Evolutionary conservation across 1,139 yeast species (phyloP), one percentile per base, ranked within the genome.

Genomic region (Taiozyma onychis): DNA sequence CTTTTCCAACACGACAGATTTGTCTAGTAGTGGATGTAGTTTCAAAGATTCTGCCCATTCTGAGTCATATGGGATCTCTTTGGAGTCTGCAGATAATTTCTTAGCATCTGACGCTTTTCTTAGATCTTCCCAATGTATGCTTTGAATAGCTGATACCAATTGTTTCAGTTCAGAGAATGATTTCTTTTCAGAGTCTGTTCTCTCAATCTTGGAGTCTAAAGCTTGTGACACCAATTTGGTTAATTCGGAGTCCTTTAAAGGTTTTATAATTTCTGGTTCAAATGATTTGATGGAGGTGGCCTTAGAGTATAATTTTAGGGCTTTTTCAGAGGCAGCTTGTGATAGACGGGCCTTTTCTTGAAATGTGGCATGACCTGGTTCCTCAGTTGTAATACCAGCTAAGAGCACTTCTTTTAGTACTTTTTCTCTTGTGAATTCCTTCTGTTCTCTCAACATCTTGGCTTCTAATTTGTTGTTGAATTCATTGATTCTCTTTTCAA

Each of bases 31-130:
- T 16, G 73, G 71, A 59, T 81, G 85, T 49, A 63, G 69, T 44
- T 65, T 69, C 54, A 87, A 71, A n/a, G 73, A 71, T 44, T 75
- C 67, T 24, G 80, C 77, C 83, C 89, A 88, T 27, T 70, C 66
- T 32, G 85, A 73, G 57, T 80, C 76, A 63, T 74, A 83, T 27
- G 63, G 81, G 55, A 67, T 49, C 50, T 60, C 51, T 30, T 53
- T 50, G 53, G 66, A 51, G 26, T 60, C 55, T 3, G 55, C 41
- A 43, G 62, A 61, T 21, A 62, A 59, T 46, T 61, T 64, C 43
- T 58, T 56, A 1, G 56, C 39, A 41, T 65, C 60, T 22, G 59
- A 62, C 21, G 50, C 49, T 24, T 61, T 53, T 56, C 70, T 66
- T 8, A 67, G 54, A 21, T 61, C 58, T 45, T 59, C 59, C 49